These are phyloP conservation scores for Nicotiana noctiflora DNA, from an alignment of 257 asterid species.

Conservation along the genomic window DNA sequence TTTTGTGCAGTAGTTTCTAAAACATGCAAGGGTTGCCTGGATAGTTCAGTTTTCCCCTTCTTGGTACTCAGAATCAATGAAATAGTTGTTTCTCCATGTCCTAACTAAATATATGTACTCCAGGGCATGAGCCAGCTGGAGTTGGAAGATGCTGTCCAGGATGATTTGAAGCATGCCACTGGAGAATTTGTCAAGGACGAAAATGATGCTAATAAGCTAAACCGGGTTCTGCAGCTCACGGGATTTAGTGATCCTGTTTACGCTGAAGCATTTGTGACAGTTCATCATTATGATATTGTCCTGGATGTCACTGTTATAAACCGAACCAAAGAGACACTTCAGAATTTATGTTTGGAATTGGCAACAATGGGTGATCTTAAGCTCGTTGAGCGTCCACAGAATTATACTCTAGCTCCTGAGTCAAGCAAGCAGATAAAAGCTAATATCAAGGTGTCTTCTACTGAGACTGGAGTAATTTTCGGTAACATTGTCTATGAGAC, in stretches of 20 bases:
- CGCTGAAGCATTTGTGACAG: constrained; percentile 93
- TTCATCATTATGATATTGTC: constrained; percentile 90
- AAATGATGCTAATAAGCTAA: constrained; percentile 81
- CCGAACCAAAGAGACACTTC: constrained; percentile 89
- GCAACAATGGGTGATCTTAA: constrained; percentile 99
- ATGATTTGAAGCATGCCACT: constrained; percentile 90
- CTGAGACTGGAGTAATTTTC: constrained; percentile 94
- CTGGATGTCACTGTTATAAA: constrained; percentile 85
- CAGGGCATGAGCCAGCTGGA: constrained; percentile 98
- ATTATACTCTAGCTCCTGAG: constrained; percentile 78
- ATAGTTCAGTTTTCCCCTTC: background rate
- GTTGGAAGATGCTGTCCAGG: constrained; percentile 90
- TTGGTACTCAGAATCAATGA: constrained; percentile 1
- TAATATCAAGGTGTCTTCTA: constrained; percentile 90
- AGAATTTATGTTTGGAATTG: constrained; percentile 86
- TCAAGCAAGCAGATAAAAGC: constrained; percentile 95
- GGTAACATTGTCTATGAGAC: constrained; percentile 95
- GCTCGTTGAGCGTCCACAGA: constrained; percentile 97
- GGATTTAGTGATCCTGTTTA: constrained; percentile 97
- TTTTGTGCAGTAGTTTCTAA: background rate
- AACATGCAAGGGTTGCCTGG: background rate
- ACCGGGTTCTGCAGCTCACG: constrained; percentile 81
- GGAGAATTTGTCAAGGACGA: constrained; percentile 82
- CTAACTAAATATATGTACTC: constrained; percentile 7
- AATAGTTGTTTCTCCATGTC: constrained; percentile 1